Conservation (phyloP, 2,329 filamentous ascomycete genomes). For the Epichloe scottii region DNA sequence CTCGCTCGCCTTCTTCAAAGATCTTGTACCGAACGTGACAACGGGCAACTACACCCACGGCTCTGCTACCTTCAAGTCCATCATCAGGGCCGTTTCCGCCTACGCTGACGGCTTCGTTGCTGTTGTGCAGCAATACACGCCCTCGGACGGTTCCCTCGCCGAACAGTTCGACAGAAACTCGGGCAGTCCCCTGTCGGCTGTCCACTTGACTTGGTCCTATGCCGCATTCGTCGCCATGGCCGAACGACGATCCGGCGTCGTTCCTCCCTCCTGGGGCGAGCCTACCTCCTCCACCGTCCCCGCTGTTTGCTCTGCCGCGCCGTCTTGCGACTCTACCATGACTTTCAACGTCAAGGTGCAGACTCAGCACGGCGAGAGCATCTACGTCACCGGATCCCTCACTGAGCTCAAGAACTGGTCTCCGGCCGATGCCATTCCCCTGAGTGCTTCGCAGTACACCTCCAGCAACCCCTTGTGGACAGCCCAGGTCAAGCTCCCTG, state of each 20-base stretch:
- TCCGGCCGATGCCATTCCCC: slow-evolving; percentile 29
- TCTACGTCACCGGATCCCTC: slow-evolving; percentile 15
- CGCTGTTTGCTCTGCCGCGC: slow-evolving; percentile 9
- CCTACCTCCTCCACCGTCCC: slow-evolving; percentile 10
- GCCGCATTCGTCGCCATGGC: slow-evolving; percentile 50
- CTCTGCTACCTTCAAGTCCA: slow-evolving; percentile 35
- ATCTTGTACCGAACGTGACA: slow-evolving; percentile 44
- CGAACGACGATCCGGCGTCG: slow-evolving; percentile 37
- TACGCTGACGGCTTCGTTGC: slow-evolving; percentile 49
- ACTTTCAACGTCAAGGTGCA: slow-evolving; percentile 11
- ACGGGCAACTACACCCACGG: slow-evolving; percentile 47
- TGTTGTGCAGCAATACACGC: slow-evolving; percentile 49
- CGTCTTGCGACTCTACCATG: slow-evolving; percentile 14
- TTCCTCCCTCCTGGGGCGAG: slow-evolving; percentile 41
- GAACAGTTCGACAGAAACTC: slow-evolving; percentile 49
- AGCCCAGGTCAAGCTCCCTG: slow-evolving; percentile 34
- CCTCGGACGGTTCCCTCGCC: slow-evolving; percentile 45
- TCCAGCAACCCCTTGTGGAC: slow-evolving; percentile 42
- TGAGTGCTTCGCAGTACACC: slow-evolving; percentile 43
- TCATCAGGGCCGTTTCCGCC: slow-evolving; percentile 43
- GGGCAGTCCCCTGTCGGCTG: slow-evolving; percentile 44
- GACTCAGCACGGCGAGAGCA: slow-evolving; percentile 8
- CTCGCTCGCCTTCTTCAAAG: slow-evolving; percentile 61
- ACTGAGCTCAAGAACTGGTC: slow-evolving; percentile 28
- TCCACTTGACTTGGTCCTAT: slow-evolving; percentile 62